Evolutionary conservation across 257 asterid species (phyloP).

Genomic region (Nyctanthes arbortristis): DNA sequence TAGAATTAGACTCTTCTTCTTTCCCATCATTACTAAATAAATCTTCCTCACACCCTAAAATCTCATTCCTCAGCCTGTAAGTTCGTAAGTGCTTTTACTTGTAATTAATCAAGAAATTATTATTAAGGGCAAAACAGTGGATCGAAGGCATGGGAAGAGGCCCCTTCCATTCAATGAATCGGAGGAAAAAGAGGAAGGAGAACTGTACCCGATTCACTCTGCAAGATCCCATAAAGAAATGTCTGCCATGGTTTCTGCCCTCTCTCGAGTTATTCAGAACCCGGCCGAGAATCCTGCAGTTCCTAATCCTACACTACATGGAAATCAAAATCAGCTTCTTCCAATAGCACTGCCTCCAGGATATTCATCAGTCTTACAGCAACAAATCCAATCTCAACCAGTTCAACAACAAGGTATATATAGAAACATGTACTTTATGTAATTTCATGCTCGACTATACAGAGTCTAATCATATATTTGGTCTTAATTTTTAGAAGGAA

Average conservation of each 20-base stretch:
- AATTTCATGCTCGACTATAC: background rate
- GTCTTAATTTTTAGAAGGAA: background rate
- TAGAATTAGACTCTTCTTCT: background rate
- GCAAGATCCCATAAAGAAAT: constrained; percentile 71
- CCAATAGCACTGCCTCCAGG: constrained; percentile 18
- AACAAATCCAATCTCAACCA: constrained; percentile 34
- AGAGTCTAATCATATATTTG: background rate
- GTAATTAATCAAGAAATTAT: no score
- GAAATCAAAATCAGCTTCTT: no score
- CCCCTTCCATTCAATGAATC: constrained; percentile 47
- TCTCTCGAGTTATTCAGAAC: constrained; percentile 77
- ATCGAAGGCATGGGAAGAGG: constrained; percentile 56
- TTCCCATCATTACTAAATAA: background rate
- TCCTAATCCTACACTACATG: constrained; percentile 11
- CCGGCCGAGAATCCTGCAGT: constrained; percentile 22
- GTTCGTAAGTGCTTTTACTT: background rate
- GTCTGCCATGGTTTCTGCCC: constrained; percentile 80
- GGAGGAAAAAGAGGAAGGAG: constrained; percentile 40
- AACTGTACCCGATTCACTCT: constrained; percentile 47
- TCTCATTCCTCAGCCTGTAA: background rate
- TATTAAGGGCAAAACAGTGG: constrained; percentile 28
- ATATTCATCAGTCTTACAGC: constrained; percentile 17
- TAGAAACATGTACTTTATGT: background rate
- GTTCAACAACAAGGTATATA: constrained; percentile 52
- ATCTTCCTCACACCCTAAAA: background rate